These are phyloP conservation scores for Russula sp. DNA, from an alignment of 768 basidiomycete genomes.

Conservation along the genomic window DNA sequence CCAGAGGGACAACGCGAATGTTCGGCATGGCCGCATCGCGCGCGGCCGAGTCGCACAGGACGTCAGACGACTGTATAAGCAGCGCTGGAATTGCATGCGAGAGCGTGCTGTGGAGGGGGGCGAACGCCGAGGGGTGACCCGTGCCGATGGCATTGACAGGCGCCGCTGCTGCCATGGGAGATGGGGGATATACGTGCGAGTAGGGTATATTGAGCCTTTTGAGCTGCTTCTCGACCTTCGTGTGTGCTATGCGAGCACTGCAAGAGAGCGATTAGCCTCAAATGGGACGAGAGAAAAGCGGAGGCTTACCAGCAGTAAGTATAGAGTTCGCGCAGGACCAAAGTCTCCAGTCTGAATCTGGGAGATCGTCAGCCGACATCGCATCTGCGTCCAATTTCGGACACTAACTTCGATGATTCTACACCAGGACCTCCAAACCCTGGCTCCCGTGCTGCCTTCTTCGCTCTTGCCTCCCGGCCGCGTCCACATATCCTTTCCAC, in stretches of 20 bases:
- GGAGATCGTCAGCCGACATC: neutral
- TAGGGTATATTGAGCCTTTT: conserved; percentile 76
- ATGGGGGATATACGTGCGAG: conserved; percentile 60
- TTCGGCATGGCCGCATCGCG: conserved; percentile 92
- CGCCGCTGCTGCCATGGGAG: conserved; percentile 32
- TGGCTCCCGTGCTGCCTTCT: conserved; percentile 31
- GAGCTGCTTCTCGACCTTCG: conserved; percentile 82
- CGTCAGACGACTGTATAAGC: conserved; percentile 75
- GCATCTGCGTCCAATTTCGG: neutral
- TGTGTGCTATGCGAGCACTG: conserved; percentile 88
- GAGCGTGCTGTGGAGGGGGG: conserved; percentile 63
- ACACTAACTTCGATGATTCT: conserved; percentile 16
- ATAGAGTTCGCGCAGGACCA: conserved; percentile 70
- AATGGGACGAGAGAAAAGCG: neutral
- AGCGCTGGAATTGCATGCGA: conserved; percentile 76
- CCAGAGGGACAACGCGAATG: conserved; percentile 79
- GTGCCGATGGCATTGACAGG: neutral
- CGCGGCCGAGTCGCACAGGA: conserved; percentile 77
- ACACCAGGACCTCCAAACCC: conserved; percentile 3
- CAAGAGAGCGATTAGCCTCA: neutral
- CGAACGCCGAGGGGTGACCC: conserved; percentile 39
- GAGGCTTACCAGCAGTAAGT: conserved; percentile 74
- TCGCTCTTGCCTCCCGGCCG: conserved; percentile 23
- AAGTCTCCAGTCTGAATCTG: conserved; percentile 64
- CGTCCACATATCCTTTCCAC: conserved; percentile 54